Evolutionary conservation across 768 basidiomycete species (phyloP).

Genomic region (Leccinum subtestaceum): DNA sequence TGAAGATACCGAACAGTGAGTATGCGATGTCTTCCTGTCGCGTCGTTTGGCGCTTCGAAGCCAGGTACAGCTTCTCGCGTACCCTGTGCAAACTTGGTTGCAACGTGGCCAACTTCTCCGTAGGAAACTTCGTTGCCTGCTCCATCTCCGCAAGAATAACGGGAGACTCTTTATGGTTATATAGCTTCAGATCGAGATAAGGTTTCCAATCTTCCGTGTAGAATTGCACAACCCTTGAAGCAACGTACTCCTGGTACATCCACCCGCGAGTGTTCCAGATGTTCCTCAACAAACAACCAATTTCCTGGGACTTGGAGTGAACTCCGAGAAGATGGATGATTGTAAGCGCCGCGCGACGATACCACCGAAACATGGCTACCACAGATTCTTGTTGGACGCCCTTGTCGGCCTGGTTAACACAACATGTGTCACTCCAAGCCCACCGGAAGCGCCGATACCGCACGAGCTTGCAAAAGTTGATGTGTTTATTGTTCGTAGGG

Average conservation of each 20-base stretch:
- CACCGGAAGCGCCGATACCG: not conserved
- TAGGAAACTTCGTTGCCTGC: not conserved
- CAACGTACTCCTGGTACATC: not conserved
- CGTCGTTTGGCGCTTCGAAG: not conserved
- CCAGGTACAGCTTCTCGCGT: not conserved
- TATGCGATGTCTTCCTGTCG: not conserved
- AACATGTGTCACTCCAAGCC: not conserved
- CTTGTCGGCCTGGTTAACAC: not conserved
- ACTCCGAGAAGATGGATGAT: not conserved
- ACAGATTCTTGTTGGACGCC: not conserved
- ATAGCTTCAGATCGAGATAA: not conserved
- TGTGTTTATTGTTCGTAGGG: not conserved
- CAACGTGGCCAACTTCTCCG: not conserved
- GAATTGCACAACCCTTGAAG: not conserved
- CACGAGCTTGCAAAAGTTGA: not conserved
- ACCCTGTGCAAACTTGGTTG: not conserved
- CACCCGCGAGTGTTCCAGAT: not conserved
- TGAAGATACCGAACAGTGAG: not conserved
- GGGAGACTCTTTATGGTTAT: not conserved
- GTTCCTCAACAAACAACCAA: not conserved
- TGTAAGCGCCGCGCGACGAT: not conserved
- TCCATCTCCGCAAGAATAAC: not conserved
- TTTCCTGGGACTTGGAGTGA: not conserved
- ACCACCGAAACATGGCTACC: not conserved
- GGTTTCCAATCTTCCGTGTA: not conserved